A percentile compares a stretch with the other conserved stretches of the same genome.
phyloP scores from a whole-genome alignment of 2,329 filamentous ascomycete genomes.

The Exophiala lecanii-corni region DNA sequence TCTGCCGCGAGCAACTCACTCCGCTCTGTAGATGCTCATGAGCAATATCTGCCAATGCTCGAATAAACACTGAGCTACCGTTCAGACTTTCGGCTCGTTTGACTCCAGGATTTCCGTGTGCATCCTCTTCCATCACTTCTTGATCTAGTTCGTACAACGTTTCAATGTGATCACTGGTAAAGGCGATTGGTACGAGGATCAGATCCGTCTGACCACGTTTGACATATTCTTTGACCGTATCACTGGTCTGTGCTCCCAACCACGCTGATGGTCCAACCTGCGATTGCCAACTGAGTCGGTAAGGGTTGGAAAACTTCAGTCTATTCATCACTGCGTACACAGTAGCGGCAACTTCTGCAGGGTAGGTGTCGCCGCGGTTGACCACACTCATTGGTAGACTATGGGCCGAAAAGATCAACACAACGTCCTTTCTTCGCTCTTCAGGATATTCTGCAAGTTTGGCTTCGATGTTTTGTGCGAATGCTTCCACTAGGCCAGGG shows the following conservation, averaged over 20 bases:
- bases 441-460: conserved; percentile 79
- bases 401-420: conserved; percentile 91
- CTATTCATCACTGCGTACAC: conserved; percentile 96
- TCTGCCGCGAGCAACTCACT: conserved; percentile 70
- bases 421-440: conserved; percentile 71
- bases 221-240: conserved; percentile 83
- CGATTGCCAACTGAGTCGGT: conserved; percentile 94
- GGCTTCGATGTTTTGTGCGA: conserved; percentile 86
- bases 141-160: conserved; percentile 90
- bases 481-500: conserved; percentile 80
- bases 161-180: conserved; percentile 98
- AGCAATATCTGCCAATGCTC: conserved; percentile 82
- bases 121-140: conserved; percentile 85
- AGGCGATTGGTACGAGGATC: conserved; percentile 88
- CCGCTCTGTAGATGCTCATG: conserved; percentile 71
- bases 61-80: conserved; percentile 83
- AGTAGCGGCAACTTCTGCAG: conserved; percentile 89
- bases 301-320: conserved; percentile 81
- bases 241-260: conserved; percentile 88
- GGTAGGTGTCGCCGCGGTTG: conserved; percentile 92
- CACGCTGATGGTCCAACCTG: conserved; percentile 94
- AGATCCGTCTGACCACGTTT: conserved; percentile 88
- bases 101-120: conserved; percentile 63
- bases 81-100: conserved; percentile 92
- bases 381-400: conserved; percentile 96